phyloP scores from a whole-genome alignment of 139 green algal species.

The Picochlorum sp. region DNA sequence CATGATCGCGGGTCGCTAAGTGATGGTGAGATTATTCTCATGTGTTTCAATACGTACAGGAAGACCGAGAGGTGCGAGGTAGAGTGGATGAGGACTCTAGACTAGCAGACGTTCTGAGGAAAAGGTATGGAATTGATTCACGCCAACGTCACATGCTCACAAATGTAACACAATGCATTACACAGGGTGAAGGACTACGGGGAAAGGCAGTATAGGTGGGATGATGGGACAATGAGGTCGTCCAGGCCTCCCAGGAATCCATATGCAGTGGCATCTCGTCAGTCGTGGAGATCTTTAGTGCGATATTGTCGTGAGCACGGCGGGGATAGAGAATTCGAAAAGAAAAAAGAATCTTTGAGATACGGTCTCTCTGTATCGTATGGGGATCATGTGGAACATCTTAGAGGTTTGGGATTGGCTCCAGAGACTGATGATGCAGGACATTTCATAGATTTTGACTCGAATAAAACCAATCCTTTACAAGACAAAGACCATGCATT shows the following conservation, averaged over 20 bases:
- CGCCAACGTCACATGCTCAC: no score
- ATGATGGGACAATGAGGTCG: conserved; percentile 21
- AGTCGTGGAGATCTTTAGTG: conserved; percentile 21
- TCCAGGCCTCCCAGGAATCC: conserved; percentile 16
- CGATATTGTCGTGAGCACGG: conserved; percentile 22
- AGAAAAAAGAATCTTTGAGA: conserved; percentile 8
- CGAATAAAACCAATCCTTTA: conserved; percentile 2
- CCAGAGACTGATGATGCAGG: conserved; percentile 10
- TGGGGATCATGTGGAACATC: conserved; percentile 8
- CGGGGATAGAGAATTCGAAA: conserved; percentile 22
- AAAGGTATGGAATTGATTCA: no score
- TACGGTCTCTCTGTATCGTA: conserved; percentile 13
- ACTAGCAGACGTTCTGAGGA: no score
- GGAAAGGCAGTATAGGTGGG: conserved; percentile 19
- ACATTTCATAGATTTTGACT: not conserved
- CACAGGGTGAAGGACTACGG: conserved; percentile 22
- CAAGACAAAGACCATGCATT: conserved; percentile 23
- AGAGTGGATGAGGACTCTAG: no score
- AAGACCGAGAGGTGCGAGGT: no score
- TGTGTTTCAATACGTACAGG: no score
- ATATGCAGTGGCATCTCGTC: conserved; percentile 19
- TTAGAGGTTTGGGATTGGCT: conserved; percentile 3
- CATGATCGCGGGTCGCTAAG: not conserved
- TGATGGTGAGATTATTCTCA: not conserved
- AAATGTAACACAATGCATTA: not conserved